phyloP scores from a whole-genome alignment of 345 rosid genomes.

The Eucalyptus pauciflora region DNA sequence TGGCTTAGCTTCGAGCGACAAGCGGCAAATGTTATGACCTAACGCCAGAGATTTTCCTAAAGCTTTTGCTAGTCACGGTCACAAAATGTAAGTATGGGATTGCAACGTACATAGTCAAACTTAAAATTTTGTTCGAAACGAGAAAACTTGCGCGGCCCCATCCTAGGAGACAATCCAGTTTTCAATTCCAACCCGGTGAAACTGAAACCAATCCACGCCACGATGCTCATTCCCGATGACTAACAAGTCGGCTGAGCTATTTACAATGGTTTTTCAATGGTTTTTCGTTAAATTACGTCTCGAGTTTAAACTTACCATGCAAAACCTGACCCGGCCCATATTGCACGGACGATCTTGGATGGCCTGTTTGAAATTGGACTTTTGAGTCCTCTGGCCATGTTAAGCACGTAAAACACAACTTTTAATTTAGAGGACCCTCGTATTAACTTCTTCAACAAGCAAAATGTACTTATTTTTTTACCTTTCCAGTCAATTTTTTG shows the following conservation, averaged over 20 bases:
- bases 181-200: background rate
- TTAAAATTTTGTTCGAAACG: background rate
- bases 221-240: background rate
- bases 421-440: background rate
- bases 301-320: background rate
- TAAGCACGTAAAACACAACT: background rate
- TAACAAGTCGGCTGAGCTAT: background rate
- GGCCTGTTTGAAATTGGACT: background rate
- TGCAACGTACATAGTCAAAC: background rate
- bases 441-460: background rate
- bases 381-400: background rate
- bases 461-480: background rate
- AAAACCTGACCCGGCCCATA: background rate
- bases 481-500: background rate
- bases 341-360: background rate
- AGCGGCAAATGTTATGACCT: rapidly evolving
- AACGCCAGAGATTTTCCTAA: background rate
- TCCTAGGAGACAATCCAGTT: background rate
- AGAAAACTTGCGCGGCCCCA: background rate
- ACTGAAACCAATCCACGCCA: background rate
- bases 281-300: background rate
- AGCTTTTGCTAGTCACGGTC: background rate
- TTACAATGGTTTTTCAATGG: background rate
- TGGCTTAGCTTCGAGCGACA: background rate
- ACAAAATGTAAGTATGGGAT: background rate